Conservation (phyloP, 129 eudicot species). For the Flaveria trinervia region DNA sequence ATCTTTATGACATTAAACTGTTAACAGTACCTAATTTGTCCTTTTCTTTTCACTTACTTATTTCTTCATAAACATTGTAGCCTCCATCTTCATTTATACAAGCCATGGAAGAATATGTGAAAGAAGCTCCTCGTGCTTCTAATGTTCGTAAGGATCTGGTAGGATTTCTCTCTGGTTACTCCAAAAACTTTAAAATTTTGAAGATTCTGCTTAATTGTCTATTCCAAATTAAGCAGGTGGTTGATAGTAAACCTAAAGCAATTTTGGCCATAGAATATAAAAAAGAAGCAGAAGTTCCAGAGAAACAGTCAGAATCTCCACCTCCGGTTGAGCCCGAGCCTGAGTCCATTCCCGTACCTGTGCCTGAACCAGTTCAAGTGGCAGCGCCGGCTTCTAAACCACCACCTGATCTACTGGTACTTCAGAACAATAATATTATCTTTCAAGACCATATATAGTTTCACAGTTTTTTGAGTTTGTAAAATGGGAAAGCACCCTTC, state of each 20-base stretch:
- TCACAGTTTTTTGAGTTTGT: conserved; percentile 11
- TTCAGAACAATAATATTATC: not conserved
- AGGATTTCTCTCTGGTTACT: conserved; percentile 14
- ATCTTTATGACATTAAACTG: conserved; percentile 13
- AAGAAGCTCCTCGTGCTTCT: conserved; percentile 69
- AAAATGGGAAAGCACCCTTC: conserved; percentile 15
- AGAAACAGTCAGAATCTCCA: conserved; percentile 39
- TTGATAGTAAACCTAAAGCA: conserved; percentile 37
- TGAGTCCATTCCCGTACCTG: conserved; percentile 49
- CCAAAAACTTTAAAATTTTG: not conserved
- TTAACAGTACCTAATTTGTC: conserved; percentile 7
- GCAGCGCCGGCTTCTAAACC: conserved; percentile 58
- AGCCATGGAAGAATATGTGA: conserved; percentile 71
- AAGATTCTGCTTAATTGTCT: conserved; percentile 10
- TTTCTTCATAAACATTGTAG: conserved; percentile 33
- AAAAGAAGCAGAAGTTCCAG: conserved; percentile 37
- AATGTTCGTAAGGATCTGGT: conserved; percentile 36
- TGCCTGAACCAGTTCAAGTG: conserved; percentile 57
- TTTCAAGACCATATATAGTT: not conserved
- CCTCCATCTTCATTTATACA: conserved; percentile 61
- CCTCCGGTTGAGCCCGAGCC: conserved; percentile 52
- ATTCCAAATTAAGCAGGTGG: conserved; percentile 33
- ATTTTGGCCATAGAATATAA: conserved; percentile 39
- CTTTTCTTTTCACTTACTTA: not conserved
- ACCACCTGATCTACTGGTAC: conserved; percentile 88